Evolutionary conservation across 371 early-diverging fungal genomes (phyloP), one percentile per base, ranked within the genome.

Genomic region (Mucor racemosus): DNA sequence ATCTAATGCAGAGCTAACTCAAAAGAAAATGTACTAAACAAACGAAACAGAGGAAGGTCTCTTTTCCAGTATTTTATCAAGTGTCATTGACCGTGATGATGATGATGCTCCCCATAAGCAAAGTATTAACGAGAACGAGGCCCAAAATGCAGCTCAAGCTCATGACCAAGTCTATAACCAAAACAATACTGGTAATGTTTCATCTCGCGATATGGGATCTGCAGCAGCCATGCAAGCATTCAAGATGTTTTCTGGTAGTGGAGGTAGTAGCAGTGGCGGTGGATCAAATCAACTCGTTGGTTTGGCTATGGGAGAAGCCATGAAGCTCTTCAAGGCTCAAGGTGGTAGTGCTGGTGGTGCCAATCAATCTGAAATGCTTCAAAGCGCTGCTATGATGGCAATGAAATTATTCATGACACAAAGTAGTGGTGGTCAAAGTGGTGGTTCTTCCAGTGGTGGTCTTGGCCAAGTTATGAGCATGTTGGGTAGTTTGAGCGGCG

Each of bases 221-320:
- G 84, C 84, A 19, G 80, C 84, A 42, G 84, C 84, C 44, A 62
- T 83, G 70, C 79, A 83, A 62, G 84, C 84, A 41, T 79, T 83
- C 69, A 78, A 80, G 66, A 75, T 77, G 76, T 80, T 80, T 67
- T 65, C 76, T 11, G 71, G 76, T 59, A 71, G 77, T 15, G 72
- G 76, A n/a, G 57, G 65, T 33, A 72, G 68, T 17, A 62, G 68
- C 44, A 60, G 72, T 34, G 73, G 76, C 11, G 58, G 69, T 10
- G 21, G 26, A 31, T 53, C 74, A n/a, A 72, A 66, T 33, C 62
- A 78, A 39, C 58, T 83, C 31, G 64, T 78, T 21, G 84, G 81
- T 53, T 66, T 83, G 62, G 84, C 84, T 44, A 83, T 83, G 84
- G 75, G 81, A 60, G 84, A 83, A 72, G 84, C 75, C 38, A 78